These are phyloP conservation scores for Termitomyces sp. DNA, from an alignment of 768 basidiomycete species.

Conservation along the genomic window DNA sequence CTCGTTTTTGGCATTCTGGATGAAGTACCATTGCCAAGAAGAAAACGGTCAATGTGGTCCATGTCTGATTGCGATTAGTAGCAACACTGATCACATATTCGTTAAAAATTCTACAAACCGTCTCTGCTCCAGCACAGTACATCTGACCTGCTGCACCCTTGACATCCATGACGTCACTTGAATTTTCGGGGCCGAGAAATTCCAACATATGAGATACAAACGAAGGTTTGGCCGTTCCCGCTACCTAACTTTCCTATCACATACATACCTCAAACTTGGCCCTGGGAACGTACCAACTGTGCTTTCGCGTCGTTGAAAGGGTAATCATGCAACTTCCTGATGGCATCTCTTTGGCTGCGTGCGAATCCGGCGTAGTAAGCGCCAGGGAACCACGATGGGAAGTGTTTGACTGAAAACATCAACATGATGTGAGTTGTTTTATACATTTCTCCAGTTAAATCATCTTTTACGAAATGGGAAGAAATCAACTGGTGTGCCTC, in stretches of 20 bases:
- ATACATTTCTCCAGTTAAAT: not conserved
- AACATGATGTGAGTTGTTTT: not conserved
- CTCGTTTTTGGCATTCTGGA: slow-evolving; percentile 4
- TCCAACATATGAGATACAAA: slow-evolving; percentile 18
- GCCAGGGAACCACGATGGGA: slow-evolving; percentile 31
- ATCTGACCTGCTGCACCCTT: slow-evolving; percentile 16
- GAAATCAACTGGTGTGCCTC: slow-evolving; percentile 8
- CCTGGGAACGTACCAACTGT: slow-evolving; percentile 23
- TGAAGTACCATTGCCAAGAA: slow-evolving; percentile 1
- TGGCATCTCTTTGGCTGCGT: not conserved
- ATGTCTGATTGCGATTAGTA: slow-evolving; percentile 20
- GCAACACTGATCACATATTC: too few species aligned
- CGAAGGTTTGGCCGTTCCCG: slow-evolving; percentile 19
- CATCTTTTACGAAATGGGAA: slow-evolving; percentile 21
- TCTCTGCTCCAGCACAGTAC: slow-evolving; percentile 30
- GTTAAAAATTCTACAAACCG: slow-evolving; percentile 21
- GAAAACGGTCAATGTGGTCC: slow-evolving; percentile 22
- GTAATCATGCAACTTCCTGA: slow-evolving; percentile 20
- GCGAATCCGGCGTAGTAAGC: slow-evolving; percentile 18
- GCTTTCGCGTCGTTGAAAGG: slow-evolving; percentile 26
- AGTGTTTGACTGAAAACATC: slow-evolving; percentile 18
- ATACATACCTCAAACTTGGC: not conserved
- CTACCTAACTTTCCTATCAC: slow-evolving; percentile 10
- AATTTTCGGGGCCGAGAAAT: not conserved
- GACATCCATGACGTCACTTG: slow-evolving; percentile 11